These are phyloP conservation scores for Gossypium thurberi DNA, from an alignment of 345 rosid species.

Conservation along the genomic window DNA sequence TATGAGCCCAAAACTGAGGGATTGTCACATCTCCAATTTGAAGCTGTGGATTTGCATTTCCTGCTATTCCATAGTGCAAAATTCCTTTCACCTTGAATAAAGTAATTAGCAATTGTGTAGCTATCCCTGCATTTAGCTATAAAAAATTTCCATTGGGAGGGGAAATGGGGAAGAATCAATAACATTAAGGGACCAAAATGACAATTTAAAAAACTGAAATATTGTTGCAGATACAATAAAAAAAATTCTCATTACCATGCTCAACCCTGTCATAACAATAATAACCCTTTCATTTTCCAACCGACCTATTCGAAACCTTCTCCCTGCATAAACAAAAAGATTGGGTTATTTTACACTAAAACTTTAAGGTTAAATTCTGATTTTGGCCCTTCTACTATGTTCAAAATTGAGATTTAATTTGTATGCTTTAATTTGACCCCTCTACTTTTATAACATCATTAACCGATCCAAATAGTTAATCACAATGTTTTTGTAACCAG, in stretches of 20 bases:
- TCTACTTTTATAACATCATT: too few species aligned
- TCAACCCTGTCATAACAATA: constrained; percentile 58
- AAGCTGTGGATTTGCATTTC: constrained; percentile 55
- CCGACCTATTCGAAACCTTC: constrained; percentile 52
- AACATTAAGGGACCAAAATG: background rate
- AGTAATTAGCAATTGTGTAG: constrained; percentile 48
- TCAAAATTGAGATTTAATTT: too few species aligned
- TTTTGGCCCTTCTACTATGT: too few species aligned
- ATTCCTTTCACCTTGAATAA: constrained; percentile 57
- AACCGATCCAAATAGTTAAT: too few species aligned
- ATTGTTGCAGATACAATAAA: background rate
- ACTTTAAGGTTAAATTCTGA: too few species aligned
- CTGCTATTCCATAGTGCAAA: constrained; percentile 71
- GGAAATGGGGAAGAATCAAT: background rate
- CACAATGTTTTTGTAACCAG: too few species aligned
- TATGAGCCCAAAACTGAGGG: constrained; percentile 62
- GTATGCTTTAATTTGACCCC: too few species aligned
- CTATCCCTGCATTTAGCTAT: constrained; percentile 66
- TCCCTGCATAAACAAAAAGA: constrained; percentile 31
- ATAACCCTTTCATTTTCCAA: constrained; percentile 39
- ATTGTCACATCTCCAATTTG: constrained; percentile 60
- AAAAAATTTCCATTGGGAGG: background rate
- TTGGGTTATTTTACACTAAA: too few species aligned
- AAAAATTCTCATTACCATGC: constrained; percentile 39
- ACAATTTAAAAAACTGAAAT: background rate